phyloP scores from a whole-genome alignment of 345 rosid genomes.

The Isatis tinctoria region DNA sequence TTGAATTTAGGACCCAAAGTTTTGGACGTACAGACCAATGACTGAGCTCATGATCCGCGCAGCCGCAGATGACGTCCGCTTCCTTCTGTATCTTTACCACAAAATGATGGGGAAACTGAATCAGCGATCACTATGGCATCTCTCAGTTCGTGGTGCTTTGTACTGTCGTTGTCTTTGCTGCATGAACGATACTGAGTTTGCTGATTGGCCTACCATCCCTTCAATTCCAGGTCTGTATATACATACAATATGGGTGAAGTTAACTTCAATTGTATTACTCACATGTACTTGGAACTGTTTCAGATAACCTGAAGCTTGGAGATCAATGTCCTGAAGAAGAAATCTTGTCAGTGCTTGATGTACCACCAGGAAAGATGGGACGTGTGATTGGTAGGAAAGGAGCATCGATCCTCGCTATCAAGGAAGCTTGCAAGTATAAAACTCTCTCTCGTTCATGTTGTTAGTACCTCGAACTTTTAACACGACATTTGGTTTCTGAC shows the following conservation, averaged over 20 bases:
- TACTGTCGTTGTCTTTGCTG: conserved; percentile 86
- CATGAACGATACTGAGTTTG: conserved; percentile 57
- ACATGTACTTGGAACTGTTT: conserved; percentile 10
- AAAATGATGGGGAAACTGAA: conserved; percentile 81
- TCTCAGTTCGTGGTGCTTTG: conserved; percentile 74
- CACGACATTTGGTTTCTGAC: neutral
- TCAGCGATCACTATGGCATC: conserved; percentile 67
- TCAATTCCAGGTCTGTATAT: conserved; percentile 62
- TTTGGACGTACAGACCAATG: conserved; percentile 84
- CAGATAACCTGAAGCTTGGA: conserved; percentile 48
- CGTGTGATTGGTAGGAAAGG: conserved; percentile 86
- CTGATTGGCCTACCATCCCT: conserved; percentile 73
- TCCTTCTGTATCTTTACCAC: conserved; percentile 68
- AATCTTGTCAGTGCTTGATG: conserved; percentile 75
- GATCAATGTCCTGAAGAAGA: conserved; percentile 61
- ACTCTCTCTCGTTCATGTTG: conserved; percentile 18
- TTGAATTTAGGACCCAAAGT: conserved; percentile 67
- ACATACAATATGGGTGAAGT: neutral
- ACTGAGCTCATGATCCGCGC: conserved; percentile 88
- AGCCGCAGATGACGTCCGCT: conserved; percentile 96
- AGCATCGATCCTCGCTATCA: conserved; percentile 66
- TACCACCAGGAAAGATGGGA: conserved; percentile 93
- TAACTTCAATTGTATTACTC: neutral
- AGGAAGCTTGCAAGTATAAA: conserved; percentile 78
- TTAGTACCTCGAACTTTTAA: neutral